Base-by-base conservation (phyloP, 441 rosid species). In the Melastoma candidum region DNA sequence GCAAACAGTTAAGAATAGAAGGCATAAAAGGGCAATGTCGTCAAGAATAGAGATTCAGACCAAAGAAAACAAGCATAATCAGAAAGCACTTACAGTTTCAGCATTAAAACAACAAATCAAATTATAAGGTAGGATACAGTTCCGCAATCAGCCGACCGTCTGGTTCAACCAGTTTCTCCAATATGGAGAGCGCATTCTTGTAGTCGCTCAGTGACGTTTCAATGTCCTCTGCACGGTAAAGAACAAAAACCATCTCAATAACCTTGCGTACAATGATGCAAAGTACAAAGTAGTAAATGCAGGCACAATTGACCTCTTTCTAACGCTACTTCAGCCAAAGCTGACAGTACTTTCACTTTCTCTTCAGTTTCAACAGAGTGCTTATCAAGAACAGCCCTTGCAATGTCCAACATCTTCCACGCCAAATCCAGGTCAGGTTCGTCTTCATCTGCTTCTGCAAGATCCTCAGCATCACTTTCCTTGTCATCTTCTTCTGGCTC, bases 321-420 rank as follows among this genome's bases (percentile, higher is more conserved):
- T 65, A 90, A 57, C 26, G 96, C 81, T 65, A 87, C 79, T 68
- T 92, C 96, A 11, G 94, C 96, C 61, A 87, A 65, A 48, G 83
- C 63, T 52, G 90, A 82, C 63, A 92, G 73, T 50, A 88, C 78
- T 65, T 87, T 90, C 48, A 92, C 98, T 66, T 80, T 83, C 63
- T 83, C 92, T 80, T 79, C 77, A 22, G 89, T 72, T 29, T 85
- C 94, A 51, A 59, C 75, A 0, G 75, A 56, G 22, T 74, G 69
- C 56, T 77, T 90, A 46, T 83, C 96, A 59, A 88, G 71, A 57
- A 90, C 87, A 64, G 85, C 90, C 73, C 98, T 83, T 1, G 95
- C 93, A 61, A 88, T 74, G 71, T 84, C 98, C 11, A 92, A 79
- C 89, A 88, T 80, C 72, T 92, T 87, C 96, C 95, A 87, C 3